Conservation (phyloP, 2,329 filamentous ascomycete genomes). For the Nothomitra cinnamomea region DNA sequence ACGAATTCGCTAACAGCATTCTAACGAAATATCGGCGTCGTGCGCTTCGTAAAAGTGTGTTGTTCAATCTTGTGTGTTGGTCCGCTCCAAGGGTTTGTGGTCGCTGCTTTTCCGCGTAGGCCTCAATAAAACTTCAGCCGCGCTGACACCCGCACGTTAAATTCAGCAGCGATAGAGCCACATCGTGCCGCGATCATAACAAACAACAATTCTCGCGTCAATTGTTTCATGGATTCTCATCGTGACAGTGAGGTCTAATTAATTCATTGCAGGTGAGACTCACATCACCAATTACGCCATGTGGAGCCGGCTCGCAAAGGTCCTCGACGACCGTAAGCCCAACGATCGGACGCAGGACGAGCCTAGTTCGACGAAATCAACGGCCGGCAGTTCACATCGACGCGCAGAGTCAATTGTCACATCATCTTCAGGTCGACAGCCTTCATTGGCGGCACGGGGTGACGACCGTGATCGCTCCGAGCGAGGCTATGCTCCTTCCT, state of each 20-base stretch:
- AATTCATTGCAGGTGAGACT: background rate
- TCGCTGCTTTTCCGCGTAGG: too few relatives aligned
- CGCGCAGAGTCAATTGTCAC: constrained; percentile 3
- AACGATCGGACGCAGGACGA: background rate
- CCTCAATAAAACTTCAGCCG: background rate
- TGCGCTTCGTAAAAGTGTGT: background rate
- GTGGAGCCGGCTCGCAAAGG: background rate
- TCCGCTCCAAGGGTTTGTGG: too few relatives aligned
- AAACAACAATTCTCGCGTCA: background rate
- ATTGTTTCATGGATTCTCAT: background rate
- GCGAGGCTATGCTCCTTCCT: background rate
- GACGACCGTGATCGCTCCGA: constrained; percentile 26
- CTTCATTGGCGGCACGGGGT: constrained; percentile 21
- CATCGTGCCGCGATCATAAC: background rate
- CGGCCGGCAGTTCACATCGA: background rate
- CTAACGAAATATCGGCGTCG: background rate
- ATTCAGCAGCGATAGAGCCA: background rate
- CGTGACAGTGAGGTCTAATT: background rate
- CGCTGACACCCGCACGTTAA: background rate
- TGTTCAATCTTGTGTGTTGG: too few relatives aligned
- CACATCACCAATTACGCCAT: background rate
- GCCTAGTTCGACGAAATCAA: background rate
- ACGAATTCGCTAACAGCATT: background rate
- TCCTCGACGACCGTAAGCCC: background rate
- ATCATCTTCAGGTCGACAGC: constrained; percentile 1